phyloP scores from a whole-genome alignment of 202 grass and related monocot species.

The Saccharum hybrid region DNA sequence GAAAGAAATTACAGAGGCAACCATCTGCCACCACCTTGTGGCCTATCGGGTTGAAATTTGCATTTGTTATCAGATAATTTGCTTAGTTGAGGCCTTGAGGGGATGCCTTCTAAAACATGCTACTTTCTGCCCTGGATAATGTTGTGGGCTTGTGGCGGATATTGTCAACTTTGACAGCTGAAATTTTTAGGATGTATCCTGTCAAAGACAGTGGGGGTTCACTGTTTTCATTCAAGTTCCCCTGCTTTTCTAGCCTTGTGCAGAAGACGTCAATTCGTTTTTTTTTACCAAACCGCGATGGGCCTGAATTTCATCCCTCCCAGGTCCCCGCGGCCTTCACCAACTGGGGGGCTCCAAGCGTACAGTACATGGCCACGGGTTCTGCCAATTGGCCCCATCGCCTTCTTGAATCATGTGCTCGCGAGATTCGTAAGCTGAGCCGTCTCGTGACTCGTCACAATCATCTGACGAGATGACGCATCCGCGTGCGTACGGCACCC shows the following conservation, averaged over 20 bases:
- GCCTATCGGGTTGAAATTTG: conserved; percentile 20
- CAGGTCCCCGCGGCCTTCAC: not conserved
- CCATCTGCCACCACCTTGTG: not conserved
- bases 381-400: not conserved
- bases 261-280: too few relatives aligned
- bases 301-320: not conserved
- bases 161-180: not conserved
- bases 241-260: not conserved
- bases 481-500: too few relatives aligned
- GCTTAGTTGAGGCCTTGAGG: not conserved
- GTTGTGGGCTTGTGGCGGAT: not conserved
- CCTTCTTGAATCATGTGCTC: not conserved
- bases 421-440: not conserved
- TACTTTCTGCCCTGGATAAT: conserved; percentile 15
- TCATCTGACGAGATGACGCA: too few relatives aligned
- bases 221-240: not conserved
- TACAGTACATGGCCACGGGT: not conserved
- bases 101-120: conserved; percentile 17
- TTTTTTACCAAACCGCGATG: not conserved
- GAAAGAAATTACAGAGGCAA: conserved; percentile 2
- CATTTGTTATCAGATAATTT: not conserved
- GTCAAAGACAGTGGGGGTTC: not conserved
- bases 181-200: not conserved
- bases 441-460: too few relatives aligned
- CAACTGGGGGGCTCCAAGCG: not conserved